Conservation (phyloP, 345 rosid genomes). For the Capsella bursapastoris region DNA sequence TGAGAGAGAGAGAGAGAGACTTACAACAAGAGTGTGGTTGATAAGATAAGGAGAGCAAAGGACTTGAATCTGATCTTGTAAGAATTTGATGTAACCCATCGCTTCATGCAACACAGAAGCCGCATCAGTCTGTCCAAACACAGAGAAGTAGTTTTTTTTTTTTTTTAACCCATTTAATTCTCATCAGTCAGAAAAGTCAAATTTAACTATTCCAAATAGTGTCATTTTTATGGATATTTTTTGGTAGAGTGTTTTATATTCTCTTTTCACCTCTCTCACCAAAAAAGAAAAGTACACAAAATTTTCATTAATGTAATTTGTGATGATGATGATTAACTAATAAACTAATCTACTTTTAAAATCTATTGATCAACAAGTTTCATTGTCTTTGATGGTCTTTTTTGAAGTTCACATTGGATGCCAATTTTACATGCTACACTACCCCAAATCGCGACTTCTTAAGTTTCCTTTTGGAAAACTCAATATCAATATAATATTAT, state of each 20-base stretch:
- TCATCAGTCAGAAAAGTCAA: conserved; percentile 31
- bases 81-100: conserved; percentile 92
- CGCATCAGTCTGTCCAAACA: conserved; percentile 74
- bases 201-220: conserved; percentile 2
- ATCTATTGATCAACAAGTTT: conserved; percentile 33
- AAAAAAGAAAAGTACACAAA: background rate
- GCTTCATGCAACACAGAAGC: conserved; percentile 96
- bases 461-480: conserved; percentile 43
- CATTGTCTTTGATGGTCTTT: conserved; percentile 39
- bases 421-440: conserved; percentile 33
- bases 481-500: background rate
- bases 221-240: conserved; percentile 28
- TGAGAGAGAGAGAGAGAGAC: conserved; percentile 1
- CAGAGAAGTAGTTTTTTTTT: background rate
- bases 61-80: conserved; percentile 92
- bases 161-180: background rate
- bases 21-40: conserved; percentile 39
- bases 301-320: conserved; percentile 21
- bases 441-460: conserved; percentile 48
- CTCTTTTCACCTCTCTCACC: conserved; percentile 8
- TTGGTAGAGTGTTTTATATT: conserved; percentile 15
- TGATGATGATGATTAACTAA: conserved; percentile 14
- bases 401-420: conserved; percentile 45
- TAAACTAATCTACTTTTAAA: background rate
- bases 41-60: conserved; percentile 83